Percentiles rank a stretch among this genome's conserved stretches.
phyloP scores from a whole-genome alignment of 495 filamentous ascomycete genomes.

The Delitschia confertaspora region DNA sequence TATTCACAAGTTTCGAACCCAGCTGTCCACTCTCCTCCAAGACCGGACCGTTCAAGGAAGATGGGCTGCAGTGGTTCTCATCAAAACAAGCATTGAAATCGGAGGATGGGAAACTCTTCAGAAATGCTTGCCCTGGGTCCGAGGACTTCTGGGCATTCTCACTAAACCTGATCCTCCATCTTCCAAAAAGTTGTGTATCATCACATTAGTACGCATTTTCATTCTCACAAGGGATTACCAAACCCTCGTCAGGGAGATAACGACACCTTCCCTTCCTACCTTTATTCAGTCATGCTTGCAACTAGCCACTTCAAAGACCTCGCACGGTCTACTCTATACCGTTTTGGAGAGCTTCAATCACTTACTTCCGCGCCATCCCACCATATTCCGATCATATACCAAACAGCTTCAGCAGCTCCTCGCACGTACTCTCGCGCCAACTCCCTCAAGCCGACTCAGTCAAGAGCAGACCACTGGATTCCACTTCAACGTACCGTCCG shows the following conservation, averaged over 20 bases:
- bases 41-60: constrained; percentile 62
- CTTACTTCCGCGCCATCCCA: constrained; percentile 67
- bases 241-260: constrained; percentile 76
- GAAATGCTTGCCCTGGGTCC: constrained; percentile 60
- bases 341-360: constrained; percentile 56
- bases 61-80: constrained; percentile 65
- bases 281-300: constrained; percentile 67
- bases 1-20: constrained; percentile 70
- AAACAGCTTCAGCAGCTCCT: constrained; percentile 55
- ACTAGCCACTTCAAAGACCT: constrained; percentile 45
- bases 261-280: constrained; percentile 66
- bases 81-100: constrained; percentile 71
- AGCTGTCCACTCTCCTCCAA: constrained; percentile 63
- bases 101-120: constrained; percentile 73
- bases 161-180: constrained; percentile 62
- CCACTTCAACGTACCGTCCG: neutral
- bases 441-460: constrained; percentile 30
- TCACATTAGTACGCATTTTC: constrained; percentile 74
- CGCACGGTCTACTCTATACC: constrained; percentile 44
- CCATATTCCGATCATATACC: constrained; percentile 65
- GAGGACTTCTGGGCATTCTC: constrained; percentile 59
- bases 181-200: constrained; percentile 61
- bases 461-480: neutral
- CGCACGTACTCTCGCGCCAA: constrained; percentile 49
- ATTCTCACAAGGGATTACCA: constrained; percentile 69